phyloP scores from a whole-genome alignment of 2,329 filamentous ascomycete species.

The Colletotrichum neosansevieriae region DNA sequence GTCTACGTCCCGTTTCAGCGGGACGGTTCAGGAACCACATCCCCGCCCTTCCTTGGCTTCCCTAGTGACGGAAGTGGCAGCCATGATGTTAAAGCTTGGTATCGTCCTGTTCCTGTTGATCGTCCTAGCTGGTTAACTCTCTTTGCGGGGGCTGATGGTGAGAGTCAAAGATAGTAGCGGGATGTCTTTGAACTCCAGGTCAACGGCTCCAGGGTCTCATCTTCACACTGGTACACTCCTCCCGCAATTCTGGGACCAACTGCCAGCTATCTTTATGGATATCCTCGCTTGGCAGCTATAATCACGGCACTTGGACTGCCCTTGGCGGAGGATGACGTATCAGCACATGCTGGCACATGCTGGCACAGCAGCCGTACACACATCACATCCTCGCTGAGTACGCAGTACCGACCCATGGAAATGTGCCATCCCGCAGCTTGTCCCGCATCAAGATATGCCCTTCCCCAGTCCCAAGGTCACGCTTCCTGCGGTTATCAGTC shows the following conservation, averaged over 20 bases:
- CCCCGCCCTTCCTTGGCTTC: slow-evolving; percentile 12
- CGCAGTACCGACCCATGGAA: slow-evolving; percentile 8
- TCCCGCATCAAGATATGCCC: slow-evolving; percentile 13
- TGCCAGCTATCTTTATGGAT: not conserved
- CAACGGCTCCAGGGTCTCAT: not conserved
- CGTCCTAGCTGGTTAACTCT: not conserved
- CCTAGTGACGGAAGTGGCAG: slow-evolving; percentile 21
- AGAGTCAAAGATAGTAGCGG: slow-evolving; percentile 1
- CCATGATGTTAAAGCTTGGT: slow-evolving; percentile 2
- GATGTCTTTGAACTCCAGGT: not conserved
- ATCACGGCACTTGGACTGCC: not conserved
- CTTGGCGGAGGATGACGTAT: slow-evolving; percentile 13
- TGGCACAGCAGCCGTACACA: not conserved
- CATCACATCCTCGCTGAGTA: slow-evolving; percentile 1
- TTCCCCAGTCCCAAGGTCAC: not conserved
- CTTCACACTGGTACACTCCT: not conserved
- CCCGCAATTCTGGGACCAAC: not conserved
- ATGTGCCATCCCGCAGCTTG: slow-evolving; percentile 14
- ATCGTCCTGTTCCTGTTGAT: slow-evolving; percentile 14
- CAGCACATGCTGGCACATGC: no score
- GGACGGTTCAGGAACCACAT: slow-evolving; percentile 37
- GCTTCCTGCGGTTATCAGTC: not conserved
- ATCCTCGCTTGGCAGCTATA: not conserved
- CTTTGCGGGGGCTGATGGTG: not conserved
- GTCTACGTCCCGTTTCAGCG: slow-evolving; percentile 34